phyloP scores from a whole-genome alignment of 768 basidiomycete species.

The Tricholoma flavovirens region DNA sequence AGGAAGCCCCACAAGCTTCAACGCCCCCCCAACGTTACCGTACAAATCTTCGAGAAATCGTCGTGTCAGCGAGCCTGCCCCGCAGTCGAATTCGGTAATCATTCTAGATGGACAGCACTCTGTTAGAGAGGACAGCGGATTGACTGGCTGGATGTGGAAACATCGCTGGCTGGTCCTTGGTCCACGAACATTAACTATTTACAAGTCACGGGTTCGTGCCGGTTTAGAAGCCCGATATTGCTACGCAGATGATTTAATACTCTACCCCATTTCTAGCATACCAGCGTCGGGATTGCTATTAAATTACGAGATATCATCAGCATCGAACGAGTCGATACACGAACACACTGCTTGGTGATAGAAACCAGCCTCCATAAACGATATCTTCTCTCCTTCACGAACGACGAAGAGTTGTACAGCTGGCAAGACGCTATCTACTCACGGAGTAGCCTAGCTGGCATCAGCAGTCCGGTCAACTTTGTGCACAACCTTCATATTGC shows the following conservation, averaged over 20 bases:
- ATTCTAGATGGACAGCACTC: constrained; percentile 55
- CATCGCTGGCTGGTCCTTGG: constrained; percentile 72
- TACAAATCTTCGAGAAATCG: constrained; percentile 3
- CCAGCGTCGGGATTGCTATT: constrained; percentile 11
- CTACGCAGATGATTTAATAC: background rate
- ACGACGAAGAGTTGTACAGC: constrained; percentile 22
- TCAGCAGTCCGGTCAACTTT: constrained; percentile 28
- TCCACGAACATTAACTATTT: constrained; percentile 58
- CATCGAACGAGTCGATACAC: constrained; percentile 12
- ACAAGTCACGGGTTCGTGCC: constrained; percentile 67
- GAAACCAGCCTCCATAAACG: constrained; percentile 17
- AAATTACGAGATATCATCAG: constrained; percentile 21
- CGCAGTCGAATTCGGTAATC: constrained; percentile 21
- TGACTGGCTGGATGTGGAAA: constrained; percentile 72
- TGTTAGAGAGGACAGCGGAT: constrained; percentile 68
- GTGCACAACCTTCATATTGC: constrained; percentile 29
- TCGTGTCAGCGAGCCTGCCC: constrained; percentile 1
- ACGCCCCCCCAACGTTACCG: constrained; percentile 11
- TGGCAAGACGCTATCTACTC: constrained; percentile 30
- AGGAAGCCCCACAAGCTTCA: constrained; percentile 2
- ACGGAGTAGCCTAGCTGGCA: constrained; percentile 19
- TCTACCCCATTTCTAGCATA: background rate
- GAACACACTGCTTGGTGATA: constrained; percentile 11
- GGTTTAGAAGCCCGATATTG: background rate
- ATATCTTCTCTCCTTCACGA: constrained; percentile 23